These are phyloP conservation scores for Verbascum thapsus DNA, from an alignment of 257 asterid species.

Conservation along the genomic window DNA sequence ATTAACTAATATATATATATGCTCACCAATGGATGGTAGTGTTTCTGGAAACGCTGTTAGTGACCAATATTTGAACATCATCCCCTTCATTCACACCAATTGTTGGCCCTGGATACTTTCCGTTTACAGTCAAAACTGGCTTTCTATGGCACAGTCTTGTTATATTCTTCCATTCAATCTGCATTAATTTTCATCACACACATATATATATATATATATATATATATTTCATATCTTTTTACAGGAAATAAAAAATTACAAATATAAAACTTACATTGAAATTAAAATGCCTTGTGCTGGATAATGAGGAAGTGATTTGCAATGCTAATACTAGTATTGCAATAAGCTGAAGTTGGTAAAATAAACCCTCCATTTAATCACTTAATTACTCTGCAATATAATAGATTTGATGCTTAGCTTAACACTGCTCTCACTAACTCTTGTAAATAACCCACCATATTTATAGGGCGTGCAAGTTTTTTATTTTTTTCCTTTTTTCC, in stretches of 20 bases:
- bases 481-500: neutral
- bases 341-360: conserved; percentile 27
- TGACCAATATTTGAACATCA: conserved; percentile 57
- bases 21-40: conserved; percentile 80
- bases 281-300: conserved; percentile 48
- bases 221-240: neutral
- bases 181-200: conserved; percentile 18
- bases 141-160: conserved; percentile 61
- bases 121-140: conserved; percentile 59
- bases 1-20: neutral
- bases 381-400: neutral
- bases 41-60: conserved; percentile 53
- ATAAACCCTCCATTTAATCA: conserved; percentile 42
- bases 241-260: too few species aligned
- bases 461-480: conserved; percentile 6
- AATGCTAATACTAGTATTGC: conserved; percentile 26
- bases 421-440: neutral
- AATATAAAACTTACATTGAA: conserved; percentile 49
- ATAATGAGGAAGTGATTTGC: conserved; percentile 34
- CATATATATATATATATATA: too few species aligned
- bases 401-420: neutral
- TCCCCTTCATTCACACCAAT: conserved; percentile 77
- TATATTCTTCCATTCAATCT: conserved; percentile 69
- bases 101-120: conserved; percentile 75
- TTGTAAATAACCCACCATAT: conserved; percentile 13